Percentiles rank a stretch among this genome's conserved stretches.
Conservation (phyloP, 2,329 filamentous ascomycete species). For the Venturia pyrina region DNA sequence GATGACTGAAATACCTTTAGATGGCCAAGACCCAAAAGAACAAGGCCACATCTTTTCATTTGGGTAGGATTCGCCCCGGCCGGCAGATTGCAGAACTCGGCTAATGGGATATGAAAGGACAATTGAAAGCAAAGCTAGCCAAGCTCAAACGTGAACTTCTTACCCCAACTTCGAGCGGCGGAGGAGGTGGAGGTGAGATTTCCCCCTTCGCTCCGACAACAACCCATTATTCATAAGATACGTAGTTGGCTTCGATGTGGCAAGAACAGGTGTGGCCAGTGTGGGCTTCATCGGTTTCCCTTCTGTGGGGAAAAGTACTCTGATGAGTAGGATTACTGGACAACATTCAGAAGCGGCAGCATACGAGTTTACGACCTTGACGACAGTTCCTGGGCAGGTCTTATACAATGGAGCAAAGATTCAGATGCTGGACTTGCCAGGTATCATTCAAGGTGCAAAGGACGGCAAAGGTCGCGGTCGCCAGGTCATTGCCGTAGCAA, state of each 20-base stretch:
- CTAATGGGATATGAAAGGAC: slow-evolving; percentile 37
- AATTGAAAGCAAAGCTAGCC: slow-evolving; percentile 95
- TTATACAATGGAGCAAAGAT: slow-evolving; percentile 94
- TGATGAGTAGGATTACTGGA: slow-evolving; percentile 90
- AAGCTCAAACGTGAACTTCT: slow-evolving; percentile 95
- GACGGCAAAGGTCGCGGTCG: slow-evolving; percentile 95
- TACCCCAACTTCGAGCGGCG: slow-evolving; percentile 68
- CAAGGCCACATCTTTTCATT: slow-evolving; percentile 86
- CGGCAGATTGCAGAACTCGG: slow-evolving; percentile 8
- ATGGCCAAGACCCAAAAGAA: slow-evolving; percentile 98
- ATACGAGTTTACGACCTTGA: slow-evolving; percentile 98
- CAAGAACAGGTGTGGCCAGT: slow-evolving; percentile 92
- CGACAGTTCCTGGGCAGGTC: slow-evolving; percentile 92
- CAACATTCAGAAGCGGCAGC: slow-evolving; percentile 96
- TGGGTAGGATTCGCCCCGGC: slow-evolving; percentile 44
- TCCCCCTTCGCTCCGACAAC: background rate
- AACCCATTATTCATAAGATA: background rate
- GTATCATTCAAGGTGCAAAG: slow-evolving; percentile 98
- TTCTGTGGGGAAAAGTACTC: slow-evolving; percentile 94
- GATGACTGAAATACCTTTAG: slow-evolving; percentile 34
- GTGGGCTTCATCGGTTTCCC: slow-evolving; percentile 98
- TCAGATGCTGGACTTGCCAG: slow-evolving; percentile 95
- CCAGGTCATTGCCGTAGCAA: slow-evolving; percentile 97
- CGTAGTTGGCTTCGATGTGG: slow-evolving; percentile 83
- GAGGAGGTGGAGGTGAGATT: slow-evolving; percentile 61